Conservation (phyloP, 805 yeast genomes). For the Zygotorulaspora chibaensis region DNA sequence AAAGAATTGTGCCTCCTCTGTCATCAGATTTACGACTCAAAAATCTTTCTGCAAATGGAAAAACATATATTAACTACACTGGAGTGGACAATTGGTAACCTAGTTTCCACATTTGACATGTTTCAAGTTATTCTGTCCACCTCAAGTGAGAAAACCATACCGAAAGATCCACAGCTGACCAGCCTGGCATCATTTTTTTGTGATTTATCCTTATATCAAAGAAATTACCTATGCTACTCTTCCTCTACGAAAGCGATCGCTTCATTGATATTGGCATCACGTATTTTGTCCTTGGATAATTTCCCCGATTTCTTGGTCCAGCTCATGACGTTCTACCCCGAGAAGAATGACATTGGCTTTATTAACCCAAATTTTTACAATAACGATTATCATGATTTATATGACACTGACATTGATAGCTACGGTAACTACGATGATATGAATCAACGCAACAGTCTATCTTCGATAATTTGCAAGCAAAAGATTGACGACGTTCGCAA, state of each 20-base stretch:
- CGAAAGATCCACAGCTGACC: constrained; percentile 6
- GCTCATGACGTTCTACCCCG: constrained; percentile 1
- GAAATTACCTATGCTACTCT: constrained; percentile 43
- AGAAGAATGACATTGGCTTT: constrained; percentile 8
- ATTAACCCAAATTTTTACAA: constrained; percentile 3
- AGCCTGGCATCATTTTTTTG: constrained; percentile 47
- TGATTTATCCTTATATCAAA: constrained; percentile 50
- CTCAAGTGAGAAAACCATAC: constrained; percentile 5
- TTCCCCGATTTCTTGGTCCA: constrained; percentile 10
- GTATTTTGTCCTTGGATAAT: constrained; percentile 37
- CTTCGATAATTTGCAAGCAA: constrained; percentile 8
- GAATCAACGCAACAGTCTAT: constrained; percentile 8
- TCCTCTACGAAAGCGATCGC: constrained; percentile 46
- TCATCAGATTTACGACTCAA: constrained; percentile 56
- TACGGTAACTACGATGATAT: neutral
- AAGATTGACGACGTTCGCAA: constrained; percentile 20
- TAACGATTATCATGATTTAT: neutral
- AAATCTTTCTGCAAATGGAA: constrained; percentile 75
- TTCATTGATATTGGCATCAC: constrained; percentile 48
- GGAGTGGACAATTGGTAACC: constrained; percentile 51
- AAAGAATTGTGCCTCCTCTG: constrained; percentile 62
- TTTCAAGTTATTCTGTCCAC: constrained; percentile 12
- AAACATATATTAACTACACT: constrained; percentile 65
- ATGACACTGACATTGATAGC: neutral
- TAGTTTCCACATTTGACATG: constrained; percentile 18